Evolutionary conservation across 768 basidiomycete species (phyloP).

Genomic region (Macrocybe gigantea): DNA sequence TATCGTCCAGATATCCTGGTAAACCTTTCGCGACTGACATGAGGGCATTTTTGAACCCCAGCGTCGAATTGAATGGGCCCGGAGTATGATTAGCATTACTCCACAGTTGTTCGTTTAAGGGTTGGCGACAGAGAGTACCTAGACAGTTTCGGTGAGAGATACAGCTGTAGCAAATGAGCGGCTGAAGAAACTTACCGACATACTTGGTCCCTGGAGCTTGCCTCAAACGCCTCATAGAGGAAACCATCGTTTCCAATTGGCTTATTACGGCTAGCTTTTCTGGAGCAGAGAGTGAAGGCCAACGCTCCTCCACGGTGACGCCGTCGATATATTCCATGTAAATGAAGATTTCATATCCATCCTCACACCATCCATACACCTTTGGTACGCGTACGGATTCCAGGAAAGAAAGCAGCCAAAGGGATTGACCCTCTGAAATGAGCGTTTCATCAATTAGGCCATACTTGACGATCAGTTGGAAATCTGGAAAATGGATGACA

Average conservation of each 20-base stretch:
- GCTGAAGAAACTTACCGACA: constrained; percentile 2
- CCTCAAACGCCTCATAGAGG: constrained; percentile 6
- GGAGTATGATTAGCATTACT: not conserved
- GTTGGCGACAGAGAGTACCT: constrained; percentile 4
- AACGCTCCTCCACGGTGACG: constrained; percentile 6
- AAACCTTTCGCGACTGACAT: constrained; percentile 2
- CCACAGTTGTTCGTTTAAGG: constrained; percentile 7
- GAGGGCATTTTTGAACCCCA: constrained; percentile 5
- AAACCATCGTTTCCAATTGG: constrained; percentile 5
- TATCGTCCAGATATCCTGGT: constrained; percentile 5
- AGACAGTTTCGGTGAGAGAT: not conserved
- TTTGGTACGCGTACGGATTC: constrained; percentile 6
- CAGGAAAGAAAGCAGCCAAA: constrained; percentile 8
- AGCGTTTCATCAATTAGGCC: constrained; percentile 1
- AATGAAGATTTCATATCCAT: constrained; percentile 5
- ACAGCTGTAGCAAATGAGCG: not conserved
- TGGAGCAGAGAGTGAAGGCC: constrained; percentile 2
- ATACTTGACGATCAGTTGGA: constrained; percentile 9
- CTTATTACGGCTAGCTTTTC: constrained; percentile 2
- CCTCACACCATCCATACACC: constrained; percentile 11
- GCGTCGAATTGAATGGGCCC: constrained; percentile 5
- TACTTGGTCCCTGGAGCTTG: constrained; percentile 4
- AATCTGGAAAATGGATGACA: constrained; percentile 5
- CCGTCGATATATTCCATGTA: constrained; percentile 10
- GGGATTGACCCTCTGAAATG: constrained; percentile 8